Evolutionary conservation across 129 eudicot genomes (phyloP).

Genomic region (Lactuca sativa): DNA sequence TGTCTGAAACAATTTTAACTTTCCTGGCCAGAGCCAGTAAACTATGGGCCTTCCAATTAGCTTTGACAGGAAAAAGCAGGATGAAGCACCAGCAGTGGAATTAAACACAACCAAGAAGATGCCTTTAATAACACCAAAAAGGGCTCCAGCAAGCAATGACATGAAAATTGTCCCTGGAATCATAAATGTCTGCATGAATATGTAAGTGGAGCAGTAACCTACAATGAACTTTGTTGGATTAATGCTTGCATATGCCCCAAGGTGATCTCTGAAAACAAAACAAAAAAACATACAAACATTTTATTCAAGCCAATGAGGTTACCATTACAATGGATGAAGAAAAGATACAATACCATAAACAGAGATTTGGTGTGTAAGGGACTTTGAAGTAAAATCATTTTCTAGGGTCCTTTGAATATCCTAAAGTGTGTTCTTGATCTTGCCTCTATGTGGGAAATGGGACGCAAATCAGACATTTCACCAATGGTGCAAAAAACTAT

Average conservation of each 20-base stretch:
- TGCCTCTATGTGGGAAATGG: not conserved
- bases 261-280: slow-evolving; percentile 74
- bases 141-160: slow-evolving; percentile 95
- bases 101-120: slow-evolving; percentile 80
- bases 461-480: not conserved
- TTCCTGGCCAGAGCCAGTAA: slow-evolving; percentile 87
- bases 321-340: not conserved
- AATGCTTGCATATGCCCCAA: slow-evolving; percentile 61
- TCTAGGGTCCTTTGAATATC: not conserved
- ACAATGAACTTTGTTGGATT: slow-evolving; percentile 76
- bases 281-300: not conserved
- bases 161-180: slow-evolving; percentile 95
- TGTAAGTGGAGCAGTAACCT: slow-evolving; percentile 91
- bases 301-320: slow-evolving; percentile 1
- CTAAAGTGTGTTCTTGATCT: no score
- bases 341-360: slow-evolving; percentile 2
- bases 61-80: slow-evolving; percentile 83
- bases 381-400: not conserved
- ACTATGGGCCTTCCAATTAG: slow-evolving; percentile 87
- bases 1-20: slow-evolving; percentile 69
- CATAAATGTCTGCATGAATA: slow-evolving; percentile 99
- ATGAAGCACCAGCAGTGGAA: slow-evolving; percentile 97
- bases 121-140: slow-evolving; percentile 85
- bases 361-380: not conserved
- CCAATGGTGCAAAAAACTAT: not conserved